A percentile compares a stretch with the other conserved stretches of the same genome.
Evolutionary conservation across 257 asterid genomes (phyloP).

Genomic region (Nicotiana obtusifolia): DNA sequence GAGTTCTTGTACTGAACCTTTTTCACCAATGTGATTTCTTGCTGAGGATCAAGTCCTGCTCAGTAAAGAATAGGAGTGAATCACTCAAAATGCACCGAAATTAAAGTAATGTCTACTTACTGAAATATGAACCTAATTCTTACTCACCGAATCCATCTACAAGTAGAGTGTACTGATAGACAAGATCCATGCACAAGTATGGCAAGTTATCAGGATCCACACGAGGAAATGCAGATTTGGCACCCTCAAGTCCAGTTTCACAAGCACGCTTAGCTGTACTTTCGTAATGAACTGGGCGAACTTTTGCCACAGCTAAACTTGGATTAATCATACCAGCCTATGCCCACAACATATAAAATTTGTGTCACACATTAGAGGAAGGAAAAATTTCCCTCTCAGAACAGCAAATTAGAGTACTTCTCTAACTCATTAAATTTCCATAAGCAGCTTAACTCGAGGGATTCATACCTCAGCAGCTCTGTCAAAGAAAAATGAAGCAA

Average conservation of each 20-base stretch:
- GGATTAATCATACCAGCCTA: slow-evolving; percentile 90
- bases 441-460: slow-evolving; percentile 8
- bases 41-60: slow-evolving; percentile 38
- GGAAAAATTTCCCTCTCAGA: neutral
- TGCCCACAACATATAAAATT: neutral
- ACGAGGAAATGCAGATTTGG: slow-evolving; percentile 42
- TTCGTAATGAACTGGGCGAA: slow-evolving; percentile 74
- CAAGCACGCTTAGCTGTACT: slow-evolving; percentile 86
- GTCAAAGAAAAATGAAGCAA: slow-evolving; percentile 92
- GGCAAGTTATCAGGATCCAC: slow-evolving; percentile 77
- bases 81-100: neutral
- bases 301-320: slow-evolving; percentile 61
- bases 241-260: slow-evolving; percentile 57
- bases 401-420: neutral
- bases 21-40: slow-evolving; percentile 40
- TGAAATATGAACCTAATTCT: neutral
- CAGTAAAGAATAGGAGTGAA: neutral
- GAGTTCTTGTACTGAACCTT: slow-evolving; percentile 34
- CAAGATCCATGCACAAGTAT: slow-evolving; percentile 91
- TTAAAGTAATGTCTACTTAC: neutral
- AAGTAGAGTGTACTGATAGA: slow-evolving; percentile 75
- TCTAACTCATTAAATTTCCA: neutral
- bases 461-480: slow-evolving; percentile 89
- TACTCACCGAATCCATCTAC: slow-evolving; percentile 94
- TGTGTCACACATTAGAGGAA: neutral